Evolutionary conservation across 1,139 yeast species (phyloP).

Genomic region (Candida tunisiensis): DNA sequence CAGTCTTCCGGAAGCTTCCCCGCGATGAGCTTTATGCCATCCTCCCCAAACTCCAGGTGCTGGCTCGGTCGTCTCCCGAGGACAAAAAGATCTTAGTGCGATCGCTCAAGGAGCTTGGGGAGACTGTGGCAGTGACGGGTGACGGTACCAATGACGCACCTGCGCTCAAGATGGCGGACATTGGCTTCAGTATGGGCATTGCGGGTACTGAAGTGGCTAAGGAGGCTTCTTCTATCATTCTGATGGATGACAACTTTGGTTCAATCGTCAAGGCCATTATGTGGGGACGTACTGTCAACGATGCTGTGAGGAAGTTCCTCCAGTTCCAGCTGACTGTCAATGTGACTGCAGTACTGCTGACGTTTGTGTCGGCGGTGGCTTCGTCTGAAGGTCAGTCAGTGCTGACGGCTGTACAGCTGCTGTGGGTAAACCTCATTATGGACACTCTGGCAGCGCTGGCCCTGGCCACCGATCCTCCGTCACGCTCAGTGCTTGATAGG

Average conservation of each 20-base stretch:
- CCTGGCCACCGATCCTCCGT: slow-evolving; percentile 94
- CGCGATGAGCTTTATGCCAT: slow-evolving; percentile 38
- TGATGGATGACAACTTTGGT: slow-evolving; percentile 90
- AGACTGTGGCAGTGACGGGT: slow-evolving; percentile 97
- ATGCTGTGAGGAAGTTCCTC: slow-evolving; percentile 84
- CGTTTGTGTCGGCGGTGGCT: slow-evolving; percentile 88
- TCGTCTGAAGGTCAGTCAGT: slow-evolving; percentile 67
- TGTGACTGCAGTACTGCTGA: slow-evolving; percentile 82
- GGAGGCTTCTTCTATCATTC: slow-evolving; percentile 86
- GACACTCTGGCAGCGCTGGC: slow-evolving; percentile 97
- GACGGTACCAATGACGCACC: slow-evolving; percentile 97
- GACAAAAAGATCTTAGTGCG: slow-evolving; percentile 81
- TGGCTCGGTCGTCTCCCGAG: slow-evolving; percentile 92
- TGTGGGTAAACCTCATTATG: slow-evolving; percentile 97
- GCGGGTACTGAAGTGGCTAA: slow-evolving; percentile 91
- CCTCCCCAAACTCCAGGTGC: slow-evolving; percentile 60
- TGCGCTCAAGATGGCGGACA: slow-evolving; percentile 83
- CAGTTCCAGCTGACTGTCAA: slow-evolving; percentile 95
- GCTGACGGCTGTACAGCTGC: slow-evolving; percentile 86
- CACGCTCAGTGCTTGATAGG: slow-evolving; percentile 56
- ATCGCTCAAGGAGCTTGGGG: slow-evolving; percentile 64
- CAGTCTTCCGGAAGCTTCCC: slow-evolving; percentile 55
- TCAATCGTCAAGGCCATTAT: slow-evolving; percentile 96
- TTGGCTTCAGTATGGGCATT: slow-evolving; percentile 89
- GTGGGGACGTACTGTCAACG: slow-evolving; percentile 97